Evolutionary conservation across 441 rosid species (phyloP), one percentile per base, ranked within the genome.

Genomic region (Erodium moschatum): DNA sequence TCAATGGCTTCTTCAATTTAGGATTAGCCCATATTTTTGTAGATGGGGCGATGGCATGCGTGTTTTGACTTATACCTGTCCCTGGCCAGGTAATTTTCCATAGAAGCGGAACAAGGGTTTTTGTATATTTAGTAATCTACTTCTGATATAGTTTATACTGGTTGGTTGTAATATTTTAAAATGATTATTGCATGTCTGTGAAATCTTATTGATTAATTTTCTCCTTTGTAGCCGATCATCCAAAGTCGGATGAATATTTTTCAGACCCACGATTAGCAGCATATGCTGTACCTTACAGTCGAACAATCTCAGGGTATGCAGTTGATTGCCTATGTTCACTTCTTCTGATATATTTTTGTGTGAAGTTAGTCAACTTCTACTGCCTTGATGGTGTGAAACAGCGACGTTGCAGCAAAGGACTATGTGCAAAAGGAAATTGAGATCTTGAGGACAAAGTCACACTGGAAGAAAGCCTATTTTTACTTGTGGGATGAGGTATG

Each of bases 31-130:
- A 35, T 93, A 85, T 76, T 93, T 90, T 76, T 90, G 97, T 70
- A 85, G 85, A 81, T 90, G 96, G 98, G 95, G 95, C 75, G 89
- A 88, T 63, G 77, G 81, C 79, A 90, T 93, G 98, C 97, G 95
- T 68, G 98, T 89, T 79, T 80, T 93, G 83, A 86, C 95, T 52
- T 93, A 91, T 82, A 89, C 96, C 67, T 86, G 86, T 70, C 98
- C 97, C 18, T 89, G 97, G 98, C 91, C 95, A 76, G 96, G 97
- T 93, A 84, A 61, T 46, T 48, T 64, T 48, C 67, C 66, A 61
- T 69, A 70, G 67, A 19, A 67, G 38, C 65, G 31, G 69, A 52
- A 16, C 52, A 21, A 21, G 27, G 64, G 67, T 69, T 20, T 67
- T 33, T 29, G 64, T 33, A 69, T 60, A 61, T 21, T 73, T 52